Base-by-base conservation (phyloP, 768 basidiomycete genomes). In the Udeniomyces megalosporus region DNA sequence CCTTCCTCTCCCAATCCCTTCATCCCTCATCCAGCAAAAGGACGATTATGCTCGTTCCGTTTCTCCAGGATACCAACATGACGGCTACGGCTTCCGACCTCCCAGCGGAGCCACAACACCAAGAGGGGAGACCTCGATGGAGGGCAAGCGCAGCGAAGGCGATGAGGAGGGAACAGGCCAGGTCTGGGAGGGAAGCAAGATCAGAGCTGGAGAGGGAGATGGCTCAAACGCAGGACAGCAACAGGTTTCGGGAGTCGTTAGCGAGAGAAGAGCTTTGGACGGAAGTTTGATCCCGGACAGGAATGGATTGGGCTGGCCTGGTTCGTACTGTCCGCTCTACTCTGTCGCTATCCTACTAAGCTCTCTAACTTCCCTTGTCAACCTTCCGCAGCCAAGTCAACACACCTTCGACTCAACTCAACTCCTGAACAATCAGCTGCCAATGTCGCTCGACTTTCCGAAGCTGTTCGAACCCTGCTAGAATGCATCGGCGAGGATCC, bases 401-500 rank as follows among this genome's bases (percentile, higher is more conserved):
- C 91, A 48, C 74, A 92, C 35, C 82, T 82, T 56, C 83, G 92
- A 60, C 79, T 95, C 48, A 83, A 86, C 69, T 85, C 86, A 4
- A 84, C 87, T 0, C 79, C 83, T 2, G 80, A 78, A 52, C 86
- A 93, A 72, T 81, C 81, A 44, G 77, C 77, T 2, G 81, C 78
- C 47, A 80, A 88, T 49, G 84, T 92, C 71, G 77, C 81, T 66
- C 84, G 81, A 66, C 83, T 99, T 74, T 79, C 85, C 4, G 76
- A 77, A 47, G 95, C 95, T 6, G 84, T 99, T 65, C 82, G 91
- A 60, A 86, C 86, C 42, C 83, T 99, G 50, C 81, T 99, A 50
- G 92, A 97, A 70, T 93, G 91, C 74, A 92, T 99, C 65, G 95
- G 95, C 61, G 95, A 99, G 75, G 95, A 97, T 76, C 95, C 95